Conservation (phyloP, 2,329 filamentous ascomycete genomes). For the Xylaria sp. region DNA sequence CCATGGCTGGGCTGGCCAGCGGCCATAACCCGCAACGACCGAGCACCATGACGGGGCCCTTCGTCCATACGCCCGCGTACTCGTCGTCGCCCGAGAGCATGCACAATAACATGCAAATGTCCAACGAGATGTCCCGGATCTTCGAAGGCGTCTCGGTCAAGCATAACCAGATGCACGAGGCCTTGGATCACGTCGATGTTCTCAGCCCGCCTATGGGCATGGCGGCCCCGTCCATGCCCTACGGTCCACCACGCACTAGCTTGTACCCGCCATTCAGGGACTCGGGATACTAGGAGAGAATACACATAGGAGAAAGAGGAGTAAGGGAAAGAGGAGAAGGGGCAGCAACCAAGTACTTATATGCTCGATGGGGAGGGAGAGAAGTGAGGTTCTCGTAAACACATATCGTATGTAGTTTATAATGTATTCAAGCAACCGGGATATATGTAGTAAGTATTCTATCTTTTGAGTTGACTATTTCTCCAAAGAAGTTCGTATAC, state of each 20-base stretch:
- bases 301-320: neutral
- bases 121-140: slow-evolving; percentile 49
- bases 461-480: too few relatives aligned
- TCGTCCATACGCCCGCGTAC: slow-evolving; percentile 17
- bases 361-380: neutral
- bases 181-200: slow-evolving; percentile 13
- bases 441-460: too few relatives aligned
- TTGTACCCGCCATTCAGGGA: slow-evolving; percentile 32
- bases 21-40: slow-evolving; percentile 35
- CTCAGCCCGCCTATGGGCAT: slow-evolving; percentile 9
- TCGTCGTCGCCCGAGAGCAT: slow-evolving; percentile 19
- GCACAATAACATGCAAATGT: slow-evolving; percentile 45
- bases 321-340: neutral
- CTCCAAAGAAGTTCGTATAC: too few relatives aligned
- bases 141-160: slow-evolving; percentile 38
- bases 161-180: slow-evolving; percentile 11
- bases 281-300: slow-evolving; percentile 24
- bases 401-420: too few relatives aligned
- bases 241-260: slow-evolving; percentile 16
- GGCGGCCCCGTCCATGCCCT: slow-evolving; percentile 4
- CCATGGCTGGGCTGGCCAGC: slow-evolving; percentile 50
- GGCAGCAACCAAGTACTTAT: neutral
- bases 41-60: slow-evolving; percentile 14
- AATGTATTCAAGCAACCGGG: too few relatives aligned
- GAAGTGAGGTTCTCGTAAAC: neutral